Conservation (phyloP, 1,284 basidiomycete species). For the Ceratobasidium sp. region DNA sequence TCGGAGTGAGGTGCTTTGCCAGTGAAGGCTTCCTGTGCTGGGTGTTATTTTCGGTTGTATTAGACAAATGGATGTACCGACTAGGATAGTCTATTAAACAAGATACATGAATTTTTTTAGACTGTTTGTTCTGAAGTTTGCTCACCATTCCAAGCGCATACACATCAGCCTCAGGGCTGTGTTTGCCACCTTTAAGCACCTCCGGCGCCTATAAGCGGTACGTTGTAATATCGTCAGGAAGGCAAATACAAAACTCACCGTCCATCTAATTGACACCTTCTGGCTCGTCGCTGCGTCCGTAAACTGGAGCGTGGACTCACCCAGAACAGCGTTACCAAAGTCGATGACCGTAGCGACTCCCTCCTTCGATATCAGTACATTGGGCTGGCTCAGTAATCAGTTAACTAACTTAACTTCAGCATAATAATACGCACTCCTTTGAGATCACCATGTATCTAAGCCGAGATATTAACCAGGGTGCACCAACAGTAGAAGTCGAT, state of each 20-base stretch:
- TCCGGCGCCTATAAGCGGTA: slow-evolving; percentile 8
- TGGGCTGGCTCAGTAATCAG: not conserved
- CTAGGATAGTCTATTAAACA: not conserved
- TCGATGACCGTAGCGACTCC: not conserved
- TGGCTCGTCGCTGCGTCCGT: not conserved
- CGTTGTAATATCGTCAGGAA: no score
- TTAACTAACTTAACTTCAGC: not conserved
- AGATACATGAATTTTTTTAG: no score
- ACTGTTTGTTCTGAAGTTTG: not conserved
- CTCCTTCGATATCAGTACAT: not conserved
- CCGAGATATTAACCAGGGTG: not conserved
- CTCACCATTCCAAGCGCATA: slow-evolving; percentile 25
- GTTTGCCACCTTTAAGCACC: not conserved
- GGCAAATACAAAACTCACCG: not conserved
- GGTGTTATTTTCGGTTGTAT: no score
- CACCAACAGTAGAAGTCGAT: not conserved
- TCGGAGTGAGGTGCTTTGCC: no score
- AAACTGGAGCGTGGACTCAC: not conserved
- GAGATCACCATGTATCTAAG: not conserved
- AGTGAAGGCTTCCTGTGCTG: no score
- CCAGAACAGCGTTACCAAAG: not conserved
- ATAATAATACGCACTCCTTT: not conserved
- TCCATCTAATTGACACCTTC: not conserved
- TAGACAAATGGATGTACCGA: no score
- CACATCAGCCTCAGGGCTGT: not conserved